Conservation (phyloP, 805 yeast genomes). For the Barnettozyma pratensis region DNA sequence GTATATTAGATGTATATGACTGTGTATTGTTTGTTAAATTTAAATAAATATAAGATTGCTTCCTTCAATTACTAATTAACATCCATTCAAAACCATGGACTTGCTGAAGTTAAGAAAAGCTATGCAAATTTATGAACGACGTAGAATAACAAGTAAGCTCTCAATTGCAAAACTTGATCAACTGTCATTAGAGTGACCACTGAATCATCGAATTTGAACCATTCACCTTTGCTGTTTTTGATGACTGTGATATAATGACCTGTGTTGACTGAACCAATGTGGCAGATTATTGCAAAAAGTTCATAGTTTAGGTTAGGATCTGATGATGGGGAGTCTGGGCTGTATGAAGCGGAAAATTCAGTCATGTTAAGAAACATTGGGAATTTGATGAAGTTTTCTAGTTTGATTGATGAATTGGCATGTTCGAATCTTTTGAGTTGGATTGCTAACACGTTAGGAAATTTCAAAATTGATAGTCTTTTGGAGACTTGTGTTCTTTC, state of each 20-base stretch:
- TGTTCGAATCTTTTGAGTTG: conserved; percentile 71
- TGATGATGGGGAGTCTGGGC: conserved; percentile 15
- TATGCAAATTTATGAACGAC: conserved; percentile 30
- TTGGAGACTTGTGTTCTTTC: conserved; percentile 63
- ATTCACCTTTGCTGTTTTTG: conserved; percentile 65
- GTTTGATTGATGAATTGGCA: conserved; percentile 42
- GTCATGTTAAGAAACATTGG: conserved; percentile 73
- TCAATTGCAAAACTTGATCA: conserved; percentile 60
- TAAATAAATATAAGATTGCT: too few relatives aligned
- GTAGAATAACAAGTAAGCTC: conserved; percentile 79
- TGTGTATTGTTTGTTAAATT: too few relatives aligned
- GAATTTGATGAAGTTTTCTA: conserved; percentile 67
- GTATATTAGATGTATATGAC: too few relatives aligned
- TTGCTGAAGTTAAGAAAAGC: not conserved
- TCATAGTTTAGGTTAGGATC: conserved; percentile 57
- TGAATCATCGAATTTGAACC: conserved; percentile 93
- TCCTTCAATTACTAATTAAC: too few relatives aligned
- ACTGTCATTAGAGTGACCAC: conserved; percentile 62
- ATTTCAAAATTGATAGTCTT: conserved; percentile 57
- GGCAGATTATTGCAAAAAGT: conserved; percentile 81
- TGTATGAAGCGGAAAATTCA: conserved; percentile 38
- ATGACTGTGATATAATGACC: conserved; percentile 89
- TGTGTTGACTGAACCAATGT: conserved; percentile 88
- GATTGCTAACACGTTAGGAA: conserved; percentile 76
- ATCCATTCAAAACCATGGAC: too few relatives aligned